These are phyloP conservation scores for Trichoderma polysporum DNA, from an alignment of 2,329 filamentous ascomycete genomes.

Conservation along the genomic window DNA sequence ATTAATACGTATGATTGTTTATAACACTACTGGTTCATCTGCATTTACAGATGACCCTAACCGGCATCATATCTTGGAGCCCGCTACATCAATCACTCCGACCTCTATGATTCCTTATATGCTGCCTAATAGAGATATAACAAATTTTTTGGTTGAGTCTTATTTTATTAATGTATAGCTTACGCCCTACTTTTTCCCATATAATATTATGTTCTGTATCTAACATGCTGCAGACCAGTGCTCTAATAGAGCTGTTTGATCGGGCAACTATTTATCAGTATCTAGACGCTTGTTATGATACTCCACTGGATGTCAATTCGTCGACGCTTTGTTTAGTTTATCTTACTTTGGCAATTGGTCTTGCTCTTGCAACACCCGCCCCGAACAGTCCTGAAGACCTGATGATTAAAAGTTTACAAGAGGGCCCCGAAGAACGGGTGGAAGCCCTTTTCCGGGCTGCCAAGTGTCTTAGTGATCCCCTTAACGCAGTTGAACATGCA, in stretches of 20 bases:
- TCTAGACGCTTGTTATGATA: slow-evolving; percentile 54
- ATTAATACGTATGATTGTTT: slow-evolving; percentile 59
- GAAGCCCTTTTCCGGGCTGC: slow-evolving; percentile 63
- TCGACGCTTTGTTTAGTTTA: slow-evolving; percentile 60
- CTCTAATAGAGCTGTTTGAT: slow-evolving; percentile 61
- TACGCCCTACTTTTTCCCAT: not conserved
- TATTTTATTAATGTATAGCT: slow-evolving; percentile 60
- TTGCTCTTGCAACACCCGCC: slow-evolving; percentile 56
- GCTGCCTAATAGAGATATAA: slow-evolving; percentile 55
- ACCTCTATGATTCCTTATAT: not conserved
- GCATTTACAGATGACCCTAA: slow-evolving; percentile 58
- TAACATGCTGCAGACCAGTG: slow-evolving; percentile 48
- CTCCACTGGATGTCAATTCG: slow-evolving; percentile 50
- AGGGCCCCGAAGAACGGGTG: slow-evolving; percentile 51
- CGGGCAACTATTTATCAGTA: slow-evolving; percentile 47
- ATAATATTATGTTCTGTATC: not conserved
- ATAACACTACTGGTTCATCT: slow-evolving; percentile 53
- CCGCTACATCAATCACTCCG: slow-evolving; percentile 46
- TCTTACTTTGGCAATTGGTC: slow-evolving; percentile 62
- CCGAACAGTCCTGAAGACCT: slow-evolving; percentile 48
- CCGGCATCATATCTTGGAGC: slow-evolving; percentile 57
- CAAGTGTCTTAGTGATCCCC: slow-evolving; percentile 48
- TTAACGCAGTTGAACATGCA: slow-evolving; percentile 57
- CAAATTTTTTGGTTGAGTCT: slow-evolving; percentile 44
- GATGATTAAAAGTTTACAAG: slow-evolving; percentile 52